phyloP scores from a whole-genome alignment of 495 filamentous ascomycete species.

The Margaritispora aquatica region DNA sequence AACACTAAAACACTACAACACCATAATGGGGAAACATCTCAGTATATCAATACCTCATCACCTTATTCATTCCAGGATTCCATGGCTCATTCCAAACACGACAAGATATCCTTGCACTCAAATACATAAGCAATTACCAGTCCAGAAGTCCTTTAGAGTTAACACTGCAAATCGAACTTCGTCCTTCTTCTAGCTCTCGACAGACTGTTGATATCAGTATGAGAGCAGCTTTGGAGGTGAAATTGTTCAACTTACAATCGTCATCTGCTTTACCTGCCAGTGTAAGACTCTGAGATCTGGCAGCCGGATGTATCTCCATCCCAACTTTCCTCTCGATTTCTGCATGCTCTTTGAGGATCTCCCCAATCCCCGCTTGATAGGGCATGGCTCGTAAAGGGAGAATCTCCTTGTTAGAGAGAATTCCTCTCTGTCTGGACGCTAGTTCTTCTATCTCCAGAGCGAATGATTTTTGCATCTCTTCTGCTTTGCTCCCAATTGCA shows the following conservation, averaged over 20 bases:
- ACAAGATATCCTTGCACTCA: too few relatives aligned
- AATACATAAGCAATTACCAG: slow-evolving; percentile 13
- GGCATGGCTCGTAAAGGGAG: background rate
- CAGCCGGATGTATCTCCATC: slow-evolving; percentile 17
- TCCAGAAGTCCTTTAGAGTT: slow-evolving; percentile 18
- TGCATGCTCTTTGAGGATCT: slow-evolving; percentile 9
- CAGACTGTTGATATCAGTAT: slow-evolving; percentile 11
- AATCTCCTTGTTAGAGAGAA: background rate
- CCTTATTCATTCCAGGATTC: too few relatives aligned
- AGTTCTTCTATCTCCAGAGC: slow-evolving; percentile 4
- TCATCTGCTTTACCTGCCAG: slow-evolving; percentile 19
- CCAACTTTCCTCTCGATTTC: slow-evolving; percentile 8
- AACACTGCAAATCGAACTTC: slow-evolving; percentile 11
- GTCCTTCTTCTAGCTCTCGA: slow-evolving; percentile 10
- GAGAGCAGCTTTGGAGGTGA: background rate
- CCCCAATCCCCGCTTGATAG: slow-evolving; percentile 1
- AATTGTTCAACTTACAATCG: slow-evolving; percentile 14
- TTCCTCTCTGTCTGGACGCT: background rate
- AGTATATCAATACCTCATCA: too few relatives aligned
- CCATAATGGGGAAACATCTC: too few relatives aligned
- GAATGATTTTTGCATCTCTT: slow-evolving; percentile 6
- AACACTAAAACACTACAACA: too few relatives aligned
- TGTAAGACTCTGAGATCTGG: slow-evolving; percentile 12
- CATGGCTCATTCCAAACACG: too few relatives aligned
- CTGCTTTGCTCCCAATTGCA: background rate